Evolutionary conservation across 768 basidiomycete species (phyloP), one percentile per base, ranked within the genome.

Genomic region (Lentinula detonsa): DNA sequence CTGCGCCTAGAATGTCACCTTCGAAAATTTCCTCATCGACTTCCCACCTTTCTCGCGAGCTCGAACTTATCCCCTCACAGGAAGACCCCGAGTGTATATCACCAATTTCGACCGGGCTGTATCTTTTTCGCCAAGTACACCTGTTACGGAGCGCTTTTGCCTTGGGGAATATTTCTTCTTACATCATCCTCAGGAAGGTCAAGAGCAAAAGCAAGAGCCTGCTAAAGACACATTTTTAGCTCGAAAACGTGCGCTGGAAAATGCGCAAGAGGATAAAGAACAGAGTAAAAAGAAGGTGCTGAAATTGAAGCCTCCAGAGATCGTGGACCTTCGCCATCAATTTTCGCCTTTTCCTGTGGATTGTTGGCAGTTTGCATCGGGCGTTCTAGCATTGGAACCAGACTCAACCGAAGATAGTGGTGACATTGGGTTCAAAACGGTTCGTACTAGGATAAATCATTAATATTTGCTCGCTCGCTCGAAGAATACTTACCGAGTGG

Each of bases 341-440:
- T 45, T 57, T 57, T 57, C 56, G n/a, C 56, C 56, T 11, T 57
- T 57, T 18, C 21, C 56, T 43, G 56, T 57, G 56, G 56, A 57
- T 13, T 57, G 56, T 23, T 57, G 56, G 56, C 56, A 57, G 43
- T 34, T 57, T 18, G 21, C 56, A 2, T 43, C 56, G 3, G 13
- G 23, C n/a, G 28, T 43, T 18, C 28, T 55, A 10, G 10, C 53
- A n/a, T 28, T 55, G 53, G 37, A 35, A 18, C 13, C 21, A 40
- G 53, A 55, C 10, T n/a, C 31, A 1, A 15, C 50, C 13, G 33
- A 34, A 33, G 50, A 51, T 33, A 11, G 18, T 18, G 21, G 18
- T 48, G 18, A 48, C 15, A 5, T 7, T 28, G 50, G 34, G 9
- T 35, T 51, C 21, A 39, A 10, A 16, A 16, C 21, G 37, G 53